Evolutionary conservation across 2,329 filamentous ascomycete species (phyloP), one percentile per base, ranked within the genome.

Genomic region (Aspergillus melleus): DNA sequence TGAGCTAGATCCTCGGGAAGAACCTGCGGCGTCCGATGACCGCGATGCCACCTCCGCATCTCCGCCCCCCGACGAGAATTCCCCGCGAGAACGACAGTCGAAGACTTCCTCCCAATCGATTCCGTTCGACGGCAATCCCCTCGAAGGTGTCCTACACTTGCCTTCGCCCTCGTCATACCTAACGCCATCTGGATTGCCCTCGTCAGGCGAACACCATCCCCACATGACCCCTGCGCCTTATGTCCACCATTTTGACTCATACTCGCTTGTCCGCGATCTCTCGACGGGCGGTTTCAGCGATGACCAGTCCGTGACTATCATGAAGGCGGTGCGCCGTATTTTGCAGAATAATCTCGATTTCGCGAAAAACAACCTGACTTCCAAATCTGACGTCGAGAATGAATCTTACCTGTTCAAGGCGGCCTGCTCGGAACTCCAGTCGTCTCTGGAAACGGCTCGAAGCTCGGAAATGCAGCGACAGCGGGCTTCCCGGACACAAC

Each of bases 181-280:
- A 22, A 69, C 71, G 0, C 68, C 74, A 2, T 68, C 70, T 3
- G 66, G 67, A 11, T 46, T 65, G 6, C 64, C 67, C 4, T 57
- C 68, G 2, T 64, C 71, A 8, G 66, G 79, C 55, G 70, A 79
- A 26, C 83, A 84, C 65, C 84, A 86, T 22, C 89, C 89, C 4
- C 88, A 92, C 72, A 61, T 77, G 62, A 68, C 84, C 90, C 72
- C 91, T 0, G 86, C 90, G 8, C 90, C 88, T 1, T 96, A 96
- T 72, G 88, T 96, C 36, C 95, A 99, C 78, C 92, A 98, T 78
- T 99, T 99, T 76, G 94, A 99, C 77, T 96, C 89, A 24, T 99
- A 95, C 76, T 88, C 87, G 14, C 84, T 98, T 5, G 95, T 98
- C 16, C 89, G 90, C 70, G 87, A 91, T 68, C 86, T 99, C 16